Evolutionary conservation across 2,329 filamentous ascomycete species (phyloP).

Genomic region (Colletotrichum somersetense): DNA sequence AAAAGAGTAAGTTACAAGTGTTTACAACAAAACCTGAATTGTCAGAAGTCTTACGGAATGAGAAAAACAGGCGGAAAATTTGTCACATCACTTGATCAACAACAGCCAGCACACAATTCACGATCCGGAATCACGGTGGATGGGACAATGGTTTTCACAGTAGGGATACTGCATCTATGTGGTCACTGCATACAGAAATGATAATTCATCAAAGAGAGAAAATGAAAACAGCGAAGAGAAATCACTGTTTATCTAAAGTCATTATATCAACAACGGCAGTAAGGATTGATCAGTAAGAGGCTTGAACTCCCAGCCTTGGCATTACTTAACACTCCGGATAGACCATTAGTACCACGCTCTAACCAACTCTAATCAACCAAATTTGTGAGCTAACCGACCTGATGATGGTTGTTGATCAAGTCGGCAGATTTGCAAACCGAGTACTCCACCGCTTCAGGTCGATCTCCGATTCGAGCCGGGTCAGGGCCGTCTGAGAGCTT

Average conservation of each 20-base stretch:
- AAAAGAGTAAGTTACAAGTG: too few relatives aligned
- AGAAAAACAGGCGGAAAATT: neutral
- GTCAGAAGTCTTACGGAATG: neutral
- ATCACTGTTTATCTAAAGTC: neutral
- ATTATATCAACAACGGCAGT: neutral
- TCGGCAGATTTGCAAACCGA: too few relatives aligned
- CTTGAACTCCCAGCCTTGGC: conserved; percentile 27
- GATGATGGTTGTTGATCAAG: neutral
- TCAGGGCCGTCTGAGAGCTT: neutral
- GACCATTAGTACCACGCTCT: conserved; percentile 26
- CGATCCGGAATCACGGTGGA: too few relatives aligned
- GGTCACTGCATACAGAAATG: too few relatives aligned
- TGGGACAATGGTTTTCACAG: too few relatives aligned
- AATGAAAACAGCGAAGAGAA: neutral
- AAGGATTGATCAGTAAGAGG: neutral
- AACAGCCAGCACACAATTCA: too few relatives aligned
- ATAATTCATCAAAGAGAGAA: too few relatives aligned
- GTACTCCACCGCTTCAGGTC: neutral
- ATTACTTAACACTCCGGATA: neutral
- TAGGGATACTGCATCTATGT: too few relatives aligned
- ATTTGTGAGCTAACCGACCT: neutral
- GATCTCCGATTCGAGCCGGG: neutral
- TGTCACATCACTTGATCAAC: neutral
- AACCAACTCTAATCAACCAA: conserved; percentile 1
- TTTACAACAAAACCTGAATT: neutral